Conservation (phyloP, 345 rosid species). For the Adansonia digitata region DNA sequence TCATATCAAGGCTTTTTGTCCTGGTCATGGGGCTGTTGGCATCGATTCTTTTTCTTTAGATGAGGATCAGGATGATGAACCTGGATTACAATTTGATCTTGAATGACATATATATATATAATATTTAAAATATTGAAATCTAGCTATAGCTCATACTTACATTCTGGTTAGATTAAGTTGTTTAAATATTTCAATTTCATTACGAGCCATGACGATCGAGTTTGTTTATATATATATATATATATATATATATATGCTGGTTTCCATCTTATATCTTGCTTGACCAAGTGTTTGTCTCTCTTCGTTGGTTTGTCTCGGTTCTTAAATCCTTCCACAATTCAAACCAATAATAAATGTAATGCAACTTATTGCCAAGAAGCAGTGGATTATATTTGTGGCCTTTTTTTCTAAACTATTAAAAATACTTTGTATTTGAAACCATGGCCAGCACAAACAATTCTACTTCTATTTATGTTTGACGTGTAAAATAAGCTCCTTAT, state of each 20-base stretch:
- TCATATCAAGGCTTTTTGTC: constrained; percentile 68
- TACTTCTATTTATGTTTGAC: too few relatives aligned
- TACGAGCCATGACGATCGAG: too few relatives aligned
- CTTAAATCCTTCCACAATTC: not conserved
- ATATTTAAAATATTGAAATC: too few relatives aligned
- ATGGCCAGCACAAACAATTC: too few relatives aligned
- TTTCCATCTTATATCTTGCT: too few relatives aligned
- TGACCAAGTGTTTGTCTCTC: not conserved
- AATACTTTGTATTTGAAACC: not conserved
- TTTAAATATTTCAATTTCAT: too few relatives aligned
- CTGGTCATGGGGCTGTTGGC: constrained; percentile 47
- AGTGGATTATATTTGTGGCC: not conserved
- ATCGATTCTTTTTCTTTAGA: constrained; percentile 14
- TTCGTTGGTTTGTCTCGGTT: not conserved
- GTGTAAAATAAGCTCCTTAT: not conserved
- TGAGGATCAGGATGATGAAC: constrained; percentile 58
- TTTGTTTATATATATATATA: too few relatives aligned
- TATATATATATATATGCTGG: too few relatives aligned
- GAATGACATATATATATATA: too few relatives aligned
- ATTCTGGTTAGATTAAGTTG: too few relatives aligned
- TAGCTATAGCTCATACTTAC: too few relatives aligned
- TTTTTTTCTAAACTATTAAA: too few relatives aligned
- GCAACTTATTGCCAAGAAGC: not conserved
- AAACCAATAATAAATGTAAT: not conserved
- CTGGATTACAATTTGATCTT: constrained; percentile 48